Evolutionary conservation across 2,329 filamentous ascomycete species (phyloP), one percentile per base, ranked within the genome.

Genomic region (Aureobasidium leucospermi): DNA sequence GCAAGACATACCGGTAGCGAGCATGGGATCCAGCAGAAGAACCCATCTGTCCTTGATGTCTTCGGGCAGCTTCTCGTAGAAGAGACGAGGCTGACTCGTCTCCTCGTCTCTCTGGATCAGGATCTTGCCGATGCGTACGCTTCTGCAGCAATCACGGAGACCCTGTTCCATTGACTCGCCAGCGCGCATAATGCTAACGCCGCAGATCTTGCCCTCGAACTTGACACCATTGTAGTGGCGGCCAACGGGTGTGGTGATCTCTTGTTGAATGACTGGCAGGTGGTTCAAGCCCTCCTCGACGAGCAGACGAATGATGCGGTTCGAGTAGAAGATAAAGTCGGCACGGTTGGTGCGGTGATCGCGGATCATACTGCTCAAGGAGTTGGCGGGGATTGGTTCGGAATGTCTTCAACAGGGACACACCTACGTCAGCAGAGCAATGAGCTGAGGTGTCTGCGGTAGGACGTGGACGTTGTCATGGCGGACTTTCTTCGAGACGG

Each of bases 301-400:
- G 6, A 99, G 82, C 43, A 99, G 81, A 34, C 94, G 90, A 73
- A 97, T 97, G 73, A 99, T 97, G 62, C 94, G 86, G 76, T 99
- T 99, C 45, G 92, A 96, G 78, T 97, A 96, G 78, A 99, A 99
- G 71, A 99, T 96, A 74, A 99, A 99, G 75, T 99, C 94, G 63
- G 91, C 94, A 61, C 94, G 88, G 60, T 87, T 85, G 6, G 94
- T 99, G 66, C 87, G 83, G 74, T 89, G 89, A 74, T 96, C 91
- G 67, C 94, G 88, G 71, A 99, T 97, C 83, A 96, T 96, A 63
- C 93, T 97, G 57, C 68, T 38, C 16, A 38, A 31, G 28, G 61
- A 41, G 57, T 60, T 48, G 42, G 55, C 43, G 41, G 43, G 23
- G 51, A 13, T 16, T 55, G 49, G 28, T 32, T 57, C 28, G 32